Evolutionary conservation across 2,329 filamentous ascomycete genomes (phyloP).

Genomic region (Polytolypa hystricis): DNA sequence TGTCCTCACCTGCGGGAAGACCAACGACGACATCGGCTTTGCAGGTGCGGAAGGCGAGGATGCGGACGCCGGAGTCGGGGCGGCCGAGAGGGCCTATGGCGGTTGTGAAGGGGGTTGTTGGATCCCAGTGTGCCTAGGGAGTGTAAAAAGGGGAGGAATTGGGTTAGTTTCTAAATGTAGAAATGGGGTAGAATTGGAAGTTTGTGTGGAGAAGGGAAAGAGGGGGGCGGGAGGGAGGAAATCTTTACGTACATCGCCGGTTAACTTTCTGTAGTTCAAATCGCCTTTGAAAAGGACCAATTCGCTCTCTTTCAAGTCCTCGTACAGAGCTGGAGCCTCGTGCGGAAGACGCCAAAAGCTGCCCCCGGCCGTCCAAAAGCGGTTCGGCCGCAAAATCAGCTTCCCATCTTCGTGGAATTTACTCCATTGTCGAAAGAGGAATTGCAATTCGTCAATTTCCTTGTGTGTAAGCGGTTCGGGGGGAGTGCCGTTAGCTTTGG

Average conservation of each 20-base stretch:
- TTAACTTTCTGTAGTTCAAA: constrained; percentile 89
- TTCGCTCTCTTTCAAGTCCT: constrained; percentile 72
- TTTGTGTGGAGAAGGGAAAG: not conserved
- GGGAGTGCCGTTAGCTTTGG: constrained; percentile 44
- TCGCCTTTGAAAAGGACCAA: constrained; percentile 96
- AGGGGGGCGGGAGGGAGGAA: not conserved
- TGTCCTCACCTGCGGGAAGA: constrained; percentile 69
- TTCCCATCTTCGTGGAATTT: constrained; percentile 71
- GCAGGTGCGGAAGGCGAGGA: constrained; percentile 81
- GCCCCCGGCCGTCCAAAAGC: constrained; percentile 82
- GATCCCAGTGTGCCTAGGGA: constrained; percentile 65
- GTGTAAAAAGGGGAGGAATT: no score
- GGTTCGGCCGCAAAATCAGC: constrained; percentile 69
- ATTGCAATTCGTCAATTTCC: constrained; percentile 57
- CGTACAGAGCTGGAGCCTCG: constrained; percentile 54
- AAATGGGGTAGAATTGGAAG: constrained; percentile 5
- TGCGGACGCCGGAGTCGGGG: constrained; percentile 69
- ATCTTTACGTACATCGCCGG: constrained; percentile 59
- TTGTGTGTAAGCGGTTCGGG: constrained; percentile 53
- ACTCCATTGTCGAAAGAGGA: constrained; percentile 75
- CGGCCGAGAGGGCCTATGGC: constrained; percentile 81
- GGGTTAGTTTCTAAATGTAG: no score
- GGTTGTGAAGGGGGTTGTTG: constrained; percentile 72
- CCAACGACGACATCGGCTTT: constrained; percentile 95
- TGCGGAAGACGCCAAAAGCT: constrained; percentile 80